phyloP scores from a whole-genome alignment of 768 basidiomycete species.

The Phlegmacium glaucopus region DNA sequence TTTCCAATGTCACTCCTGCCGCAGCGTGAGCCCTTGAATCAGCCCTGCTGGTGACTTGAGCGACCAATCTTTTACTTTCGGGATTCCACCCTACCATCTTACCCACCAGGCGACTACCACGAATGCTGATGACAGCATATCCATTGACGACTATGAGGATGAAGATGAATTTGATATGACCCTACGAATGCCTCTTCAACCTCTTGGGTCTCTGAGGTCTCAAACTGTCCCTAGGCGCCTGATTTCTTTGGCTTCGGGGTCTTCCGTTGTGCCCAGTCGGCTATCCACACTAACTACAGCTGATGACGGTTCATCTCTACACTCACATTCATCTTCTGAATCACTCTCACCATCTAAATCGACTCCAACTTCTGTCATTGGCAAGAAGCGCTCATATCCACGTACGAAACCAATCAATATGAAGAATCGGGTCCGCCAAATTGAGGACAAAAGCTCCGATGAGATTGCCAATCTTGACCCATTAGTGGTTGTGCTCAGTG shows the following conservation, averaged over 20 bases:
- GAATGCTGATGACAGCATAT: slow-evolving; percentile 22
- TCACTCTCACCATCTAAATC: slow-evolving; percentile 32
- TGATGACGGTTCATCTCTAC: slow-evolving; percentile 34
- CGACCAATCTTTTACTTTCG: slow-evolving; percentile 39
- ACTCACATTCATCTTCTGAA: slow-evolving; percentile 38
- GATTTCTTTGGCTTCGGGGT: slow-evolving; percentile 13
- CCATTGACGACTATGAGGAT: slow-evolving; percentile 36
- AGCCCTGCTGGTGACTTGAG: slow-evolving; percentile 59
- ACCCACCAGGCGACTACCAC: slow-evolving; percentile 18
- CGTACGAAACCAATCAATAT: slow-evolving; percentile 12
- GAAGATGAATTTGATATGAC: slow-evolving; percentile 69
- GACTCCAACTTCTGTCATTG: slow-evolving; percentile 30
- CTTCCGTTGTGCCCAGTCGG: slow-evolving; percentile 24
- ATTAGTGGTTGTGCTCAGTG: neutral
- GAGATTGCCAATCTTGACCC: slow-evolving; percentile 9
- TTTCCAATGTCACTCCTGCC: slow-evolving; percentile 74
- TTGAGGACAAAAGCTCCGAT: slow-evolving; percentile 13
- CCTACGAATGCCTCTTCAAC: slow-evolving; percentile 55
- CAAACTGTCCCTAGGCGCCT: slow-evolving; percentile 16
- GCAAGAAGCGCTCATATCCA: slow-evolving; percentile 40
- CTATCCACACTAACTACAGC: slow-evolving; percentile 37
- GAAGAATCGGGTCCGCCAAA: slow-evolving; percentile 17
- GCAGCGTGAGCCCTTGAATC: slow-evolving; percentile 55
- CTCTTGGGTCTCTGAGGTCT: slow-evolving; percentile 20
- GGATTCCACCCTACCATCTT: slow-evolving; percentile 32